Percentiles rank a stretch among this genome's conserved stretches.
Conservation (phyloP, 2,329 filamentous ascomycete species). For the Talaromyces funiculosus region DNA sequence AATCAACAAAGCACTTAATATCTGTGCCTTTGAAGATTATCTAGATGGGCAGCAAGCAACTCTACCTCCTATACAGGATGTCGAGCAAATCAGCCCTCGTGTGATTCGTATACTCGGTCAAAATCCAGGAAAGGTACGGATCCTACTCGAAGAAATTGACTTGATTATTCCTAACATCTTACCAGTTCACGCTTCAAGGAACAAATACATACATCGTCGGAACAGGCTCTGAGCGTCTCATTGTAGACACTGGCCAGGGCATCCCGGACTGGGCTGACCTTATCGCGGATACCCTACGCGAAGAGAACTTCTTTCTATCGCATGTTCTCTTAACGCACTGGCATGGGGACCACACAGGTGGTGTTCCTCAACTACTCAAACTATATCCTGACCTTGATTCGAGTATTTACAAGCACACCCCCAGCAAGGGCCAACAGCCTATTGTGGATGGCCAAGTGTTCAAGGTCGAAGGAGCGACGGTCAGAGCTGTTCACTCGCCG, state of each 20-base stretch:
- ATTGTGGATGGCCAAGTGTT: slow-evolving; percentile 37
- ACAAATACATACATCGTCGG: slow-evolving; percentile 39
- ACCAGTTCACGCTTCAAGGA: slow-evolving; percentile 37
- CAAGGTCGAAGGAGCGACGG: slow-evolving; percentile 34
- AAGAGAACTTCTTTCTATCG: background rate
- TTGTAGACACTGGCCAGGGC: slow-evolving; percentile 31
- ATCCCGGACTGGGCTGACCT: background rate
- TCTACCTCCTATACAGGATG: slow-evolving; percentile 35
- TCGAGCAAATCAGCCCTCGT: slow-evolving; percentile 38
- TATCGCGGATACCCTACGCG: background rate
- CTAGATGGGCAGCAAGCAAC: slow-evolving; percentile 34
- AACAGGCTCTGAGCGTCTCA: slow-evolving; percentile 27
- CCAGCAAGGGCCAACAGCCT: slow-evolving; percentile 23
- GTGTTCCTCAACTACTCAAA: slow-evolving; percentile 35
- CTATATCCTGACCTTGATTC: slow-evolving; percentile 26
- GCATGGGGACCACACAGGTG: slow-evolving; percentile 43
- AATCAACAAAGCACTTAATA: slow-evolving; percentile 46
- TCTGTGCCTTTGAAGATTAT: slow-evolving; percentile 47
- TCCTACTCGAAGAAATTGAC: no score
- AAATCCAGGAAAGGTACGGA: slow-evolving; percentile 40
- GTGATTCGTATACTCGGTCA: slow-evolving; percentile 42
- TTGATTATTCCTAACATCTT: no score
- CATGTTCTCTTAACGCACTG: slow-evolving; percentile 41
- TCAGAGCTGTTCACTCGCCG: slow-evolving; percentile 45
- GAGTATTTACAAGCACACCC: slow-evolving; percentile 35